Evolutionary conservation across 2,329 filamentous ascomycete genomes (phyloP).

Genomic region (Cladosporium cucumerinum): DNA sequence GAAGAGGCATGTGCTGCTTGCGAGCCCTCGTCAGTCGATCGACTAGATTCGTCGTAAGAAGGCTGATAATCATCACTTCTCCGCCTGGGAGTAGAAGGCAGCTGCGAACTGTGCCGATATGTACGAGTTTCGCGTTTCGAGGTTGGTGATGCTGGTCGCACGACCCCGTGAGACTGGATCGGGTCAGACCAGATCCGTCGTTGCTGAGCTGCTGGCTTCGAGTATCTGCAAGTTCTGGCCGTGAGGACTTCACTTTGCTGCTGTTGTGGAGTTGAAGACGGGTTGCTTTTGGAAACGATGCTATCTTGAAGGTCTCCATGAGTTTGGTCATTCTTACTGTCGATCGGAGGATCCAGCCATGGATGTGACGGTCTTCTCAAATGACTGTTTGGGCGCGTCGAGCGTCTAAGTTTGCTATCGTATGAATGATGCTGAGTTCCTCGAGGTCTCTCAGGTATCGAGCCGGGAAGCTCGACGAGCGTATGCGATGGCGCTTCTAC

Average conservation of each 20-base stretch:
- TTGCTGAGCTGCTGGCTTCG: background rate
- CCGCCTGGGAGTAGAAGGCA: background rate
- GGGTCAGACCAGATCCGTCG: background rate
- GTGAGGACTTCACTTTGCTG: background rate
- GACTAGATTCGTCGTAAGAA: background rate
- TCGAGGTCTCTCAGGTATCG: slow-evolving; percentile 16
- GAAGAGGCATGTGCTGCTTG: slow-evolving; percentile 33
- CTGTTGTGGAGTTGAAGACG: background rate
- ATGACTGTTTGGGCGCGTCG: background rate
- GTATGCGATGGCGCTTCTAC: slow-evolving; percentile 25
- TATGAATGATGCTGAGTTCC: background rate
- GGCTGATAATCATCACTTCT: background rate
- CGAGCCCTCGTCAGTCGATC: slow-evolving; percentile 1
- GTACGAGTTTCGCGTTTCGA: background rate
- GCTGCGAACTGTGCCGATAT: background rate
- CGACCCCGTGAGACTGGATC: background rate
- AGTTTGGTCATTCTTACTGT: background rate
- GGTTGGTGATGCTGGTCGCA: background rate
- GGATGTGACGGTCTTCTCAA: slow-evolving; percentile 9
- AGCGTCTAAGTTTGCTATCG: background rate
- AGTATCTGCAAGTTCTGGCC: background rate
- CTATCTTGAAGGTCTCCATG: background rate
- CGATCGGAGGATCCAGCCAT: background rate
- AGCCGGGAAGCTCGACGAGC: slow-evolving; percentile 30
- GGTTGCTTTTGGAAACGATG: background rate